These are phyloP conservation scores for Triangularia verruculosa DNA, from an alignment of 2,329 filamentous ascomycete genomes.

Conservation along the genomic window DNA sequence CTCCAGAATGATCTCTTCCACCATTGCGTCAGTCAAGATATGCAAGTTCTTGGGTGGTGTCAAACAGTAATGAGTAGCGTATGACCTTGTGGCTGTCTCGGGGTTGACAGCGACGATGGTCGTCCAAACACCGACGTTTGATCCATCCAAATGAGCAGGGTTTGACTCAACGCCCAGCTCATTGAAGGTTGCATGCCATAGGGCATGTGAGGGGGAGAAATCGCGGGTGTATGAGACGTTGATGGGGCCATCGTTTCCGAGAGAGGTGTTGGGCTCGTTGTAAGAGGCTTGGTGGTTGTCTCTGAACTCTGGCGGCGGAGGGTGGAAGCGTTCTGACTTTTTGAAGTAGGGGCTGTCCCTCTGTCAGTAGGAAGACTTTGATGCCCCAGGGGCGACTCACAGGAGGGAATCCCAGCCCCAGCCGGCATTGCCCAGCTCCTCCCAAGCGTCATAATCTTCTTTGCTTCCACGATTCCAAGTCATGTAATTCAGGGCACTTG, in stretches of 20 bases:
- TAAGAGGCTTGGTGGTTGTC: slow-evolving; percentile 12
- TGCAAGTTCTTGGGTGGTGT: slow-evolving; percentile 42
- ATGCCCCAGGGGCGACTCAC: slow-evolving; percentile 19
- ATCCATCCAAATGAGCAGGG: slow-evolving; percentile 36
- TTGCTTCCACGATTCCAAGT: slow-evolving; percentile 47
- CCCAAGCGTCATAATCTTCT: slow-evolving; percentile 56
- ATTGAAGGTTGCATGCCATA: slow-evolving; percentile 44
- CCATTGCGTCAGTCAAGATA: slow-evolving; percentile 46
- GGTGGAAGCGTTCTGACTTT: slow-evolving; percentile 45
- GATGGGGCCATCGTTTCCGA: slow-evolving; percentile 46
- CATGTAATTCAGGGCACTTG: slow-evolving; percentile 59
- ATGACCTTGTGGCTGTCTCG: slow-evolving; percentile 35
- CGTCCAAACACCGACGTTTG: slow-evolving; percentile 40
- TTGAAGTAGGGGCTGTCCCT: slow-evolving; percentile 43
- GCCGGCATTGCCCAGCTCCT: slow-evolving; percentile 53
- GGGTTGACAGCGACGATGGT: slow-evolving; percentile 35
- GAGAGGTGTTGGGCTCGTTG: background rate
- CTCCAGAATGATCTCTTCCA: slow-evolving; percentile 44
- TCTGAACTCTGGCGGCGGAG: background rate
- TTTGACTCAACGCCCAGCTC: slow-evolving; percentile 36
- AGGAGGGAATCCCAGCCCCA: slow-evolving; percentile 54
- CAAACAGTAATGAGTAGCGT: slow-evolving; percentile 41
- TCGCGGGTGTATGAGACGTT: slow-evolving; percentile 44
- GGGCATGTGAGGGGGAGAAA: slow-evolving; percentile 39
- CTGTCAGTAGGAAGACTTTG: slow-evolving; percentile 28